Conservation (phyloP, 1,284 basidiomycete genomes). For the Austropuccinia psidii region DNA sequence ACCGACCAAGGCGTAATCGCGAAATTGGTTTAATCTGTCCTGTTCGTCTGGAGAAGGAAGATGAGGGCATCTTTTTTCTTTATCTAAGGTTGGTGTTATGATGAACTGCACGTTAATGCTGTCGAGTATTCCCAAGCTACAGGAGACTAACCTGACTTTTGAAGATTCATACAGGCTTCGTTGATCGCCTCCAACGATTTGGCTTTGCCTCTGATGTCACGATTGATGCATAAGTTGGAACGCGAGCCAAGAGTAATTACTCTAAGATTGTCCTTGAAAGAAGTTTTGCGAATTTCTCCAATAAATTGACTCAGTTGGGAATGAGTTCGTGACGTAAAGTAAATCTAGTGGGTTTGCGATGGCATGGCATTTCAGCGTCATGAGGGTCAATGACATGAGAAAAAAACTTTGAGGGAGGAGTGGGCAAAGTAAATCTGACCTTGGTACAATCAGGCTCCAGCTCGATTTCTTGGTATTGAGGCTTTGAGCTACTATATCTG, state of each 20-base stretch:
- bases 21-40: conserved; percentile 66
- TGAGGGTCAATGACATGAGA: not conserved
- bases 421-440: conserved; percentile 50
- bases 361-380: conserved; percentile 10
- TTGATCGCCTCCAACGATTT: conserved; percentile 67
- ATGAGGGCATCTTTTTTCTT: conserved; percentile 64
- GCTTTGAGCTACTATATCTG: conserved; percentile 20
- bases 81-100: conserved; percentile 48
- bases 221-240: conserved; percentile 88
- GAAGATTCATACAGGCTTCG: conserved; percentile 79
- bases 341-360: conserved; percentile 55
- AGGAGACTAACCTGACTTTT: conserved; percentile 57
- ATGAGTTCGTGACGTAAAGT: conserved; percentile 89
- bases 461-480: conserved; percentile 27
- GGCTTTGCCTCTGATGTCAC: conserved; percentile 57
- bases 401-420: conserved; percentile 56
- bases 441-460: conserved; percentile 26
- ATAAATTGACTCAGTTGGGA: conserved; percentile 87
- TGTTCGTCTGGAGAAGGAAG: conserved; percentile 70
- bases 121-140: not conserved
- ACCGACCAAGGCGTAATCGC: conserved; percentile 76
- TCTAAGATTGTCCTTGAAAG: conserved; percentile 51
- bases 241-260: conserved; percentile 80
- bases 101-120: not conserved
- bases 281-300: conserved; percentile 70